Percentiles rank a stretch among this genome's conserved stretches.
These are phyloP conservation scores for Salix arbutifolia DNA, from an alignment of 345 rosid species.

Conservation along the genomic window DNA sequence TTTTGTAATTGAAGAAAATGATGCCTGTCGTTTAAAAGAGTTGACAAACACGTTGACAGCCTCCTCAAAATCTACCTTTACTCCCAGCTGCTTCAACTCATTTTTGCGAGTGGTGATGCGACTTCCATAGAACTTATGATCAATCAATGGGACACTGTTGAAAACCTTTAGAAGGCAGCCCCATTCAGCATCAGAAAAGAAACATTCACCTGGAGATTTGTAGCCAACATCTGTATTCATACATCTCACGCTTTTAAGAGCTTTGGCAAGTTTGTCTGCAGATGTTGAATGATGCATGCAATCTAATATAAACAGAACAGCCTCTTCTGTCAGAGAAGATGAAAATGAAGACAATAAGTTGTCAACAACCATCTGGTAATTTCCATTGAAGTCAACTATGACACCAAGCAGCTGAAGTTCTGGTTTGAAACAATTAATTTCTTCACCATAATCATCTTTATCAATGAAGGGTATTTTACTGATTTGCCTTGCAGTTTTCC, in stretches of 20 bases:
- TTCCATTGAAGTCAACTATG: constrained; percentile 23
- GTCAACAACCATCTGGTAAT: constrained; percentile 33
- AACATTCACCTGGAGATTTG: constrained; percentile 48
- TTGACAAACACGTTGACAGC: constrained; percentile 38
- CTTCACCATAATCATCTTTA: constrained; percentile 36
- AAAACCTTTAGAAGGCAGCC: constrained; percentile 51
- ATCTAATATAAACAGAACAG: constrained; percentile 35
- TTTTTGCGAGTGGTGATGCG: constrained; percentile 18
- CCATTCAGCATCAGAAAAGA: constrained; percentile 50
- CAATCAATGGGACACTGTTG: constrained; percentile 38
- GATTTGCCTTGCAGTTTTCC: constrained; percentile 47
- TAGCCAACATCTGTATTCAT: constrained; percentile 49
- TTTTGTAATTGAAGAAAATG: constrained; percentile 28
- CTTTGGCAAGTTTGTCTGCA: constrained; percentile 8
- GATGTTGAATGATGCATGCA: constrained; percentile 30
- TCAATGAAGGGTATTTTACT: constrained; percentile 56
- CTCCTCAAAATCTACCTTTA: constrained; percentile 37
- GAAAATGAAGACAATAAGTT: constrained; percentile 24
- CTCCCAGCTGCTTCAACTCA: constrained; percentile 50
- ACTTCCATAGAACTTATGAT: constrained; percentile 36
- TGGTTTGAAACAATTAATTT: constrained; percentile 24
- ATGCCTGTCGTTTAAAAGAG: constrained; percentile 35
- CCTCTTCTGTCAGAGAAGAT: constrained; percentile 29
- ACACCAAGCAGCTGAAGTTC: constrained; percentile 69
- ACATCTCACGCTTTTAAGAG: constrained; percentile 29